Evolutionary conservation across 129 eudicot species (phyloP).

Genomic region (Pulicaria dysenterica): DNA sequence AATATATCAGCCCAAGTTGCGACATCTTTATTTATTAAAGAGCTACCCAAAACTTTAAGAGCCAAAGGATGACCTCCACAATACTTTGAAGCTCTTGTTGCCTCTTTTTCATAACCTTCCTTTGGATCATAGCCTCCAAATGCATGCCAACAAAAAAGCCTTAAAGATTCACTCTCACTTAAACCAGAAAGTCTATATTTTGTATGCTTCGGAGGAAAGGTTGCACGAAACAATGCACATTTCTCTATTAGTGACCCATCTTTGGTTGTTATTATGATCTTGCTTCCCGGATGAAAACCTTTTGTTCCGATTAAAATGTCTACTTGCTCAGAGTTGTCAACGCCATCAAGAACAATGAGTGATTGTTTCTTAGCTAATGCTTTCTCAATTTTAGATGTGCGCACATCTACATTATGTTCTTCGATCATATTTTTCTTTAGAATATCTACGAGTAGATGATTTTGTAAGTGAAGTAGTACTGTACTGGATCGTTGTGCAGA

Average conservation of each 20-base stretch:
- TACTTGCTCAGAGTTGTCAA: constrained; percentile 11
- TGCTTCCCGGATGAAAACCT: constrained; percentile 19
- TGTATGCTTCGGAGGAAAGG: not conserved
- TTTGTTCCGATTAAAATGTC: not conserved
- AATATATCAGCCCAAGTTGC: not conserved
- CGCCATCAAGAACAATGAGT: constrained; percentile 18
- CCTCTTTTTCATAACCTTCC: constrained; percentile 15
- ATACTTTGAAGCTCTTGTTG: not conserved
- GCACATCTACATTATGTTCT: not conserved
- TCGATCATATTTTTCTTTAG: not conserved
- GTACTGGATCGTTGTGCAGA: not conserved
- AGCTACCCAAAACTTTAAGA: constrained; percentile 18
- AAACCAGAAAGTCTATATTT: not conserved
- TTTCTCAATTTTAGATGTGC: not conserved
- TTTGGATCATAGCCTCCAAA: constrained; percentile 1
- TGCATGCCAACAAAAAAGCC: constrained; percentile 24
- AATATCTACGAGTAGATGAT: not conserved
- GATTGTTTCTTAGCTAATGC: not conserved
- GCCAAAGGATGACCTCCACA: constrained; percentile 24
- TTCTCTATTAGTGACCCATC: constrained; percentile 9
- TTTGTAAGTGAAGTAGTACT: not conserved
- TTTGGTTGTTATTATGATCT: constrained; percentile 12
- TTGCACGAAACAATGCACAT: not conserved
- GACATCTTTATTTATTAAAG: not conserved
- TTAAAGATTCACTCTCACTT: not conserved